Evolutionary conservation across 768 basidiomycete species (phyloP), one percentile per base, ranked within the genome.

Genomic region (Russula foetens): DNA sequence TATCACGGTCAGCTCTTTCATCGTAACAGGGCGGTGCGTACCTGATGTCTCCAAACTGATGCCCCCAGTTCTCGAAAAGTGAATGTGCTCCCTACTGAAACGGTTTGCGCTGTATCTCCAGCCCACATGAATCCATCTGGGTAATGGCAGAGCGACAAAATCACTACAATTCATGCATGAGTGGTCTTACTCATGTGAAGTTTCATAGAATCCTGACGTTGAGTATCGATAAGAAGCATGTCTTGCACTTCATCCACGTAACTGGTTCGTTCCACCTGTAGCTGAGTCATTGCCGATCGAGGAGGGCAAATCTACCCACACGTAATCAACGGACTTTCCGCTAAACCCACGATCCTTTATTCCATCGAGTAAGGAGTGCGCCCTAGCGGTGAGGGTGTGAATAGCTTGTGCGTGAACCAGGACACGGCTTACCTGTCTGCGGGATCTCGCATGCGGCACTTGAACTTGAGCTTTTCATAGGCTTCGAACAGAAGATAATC

Each of bases 241-340:
- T 89, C 88, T 67, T 90, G 87, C 0, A 80, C 83, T 70, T 90
- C 87, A 47, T 90, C 88, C 1, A 89, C 76, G 66, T 87, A 88
- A 14, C 86, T 86, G 23, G 1, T n/a, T n/a, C n/a, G n/a, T n/a
- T n/a, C n/a, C n/a, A n/a, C n/a, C n/a, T n/a, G n/a, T n/a, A n/a
- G n/a, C n/a, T n/a, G n/a, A n/a, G n/a, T n/a, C n/a, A n/a, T n/a
- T n/a, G n/a, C 31, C 3, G 23, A 9, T 24, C 45, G 6, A n/a
- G 41, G 35, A 15, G 35, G 24, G 4, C 17, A 21, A 33, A 4
- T 15, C 8, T 12, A 69, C 79, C 43, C 59, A 88, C 84, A 88
- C 59, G 58, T 75, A 81, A 60, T 87, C 79, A 9, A 86, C 69
- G 49, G 72, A 79, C 29, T 67, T 66, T 11, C 79, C 80, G 3